These are phyloP conservation scores for Jaltomata sinuosa DNA, from an alignment of 257 asterid genomes.

Conservation along the genomic window DNA sequence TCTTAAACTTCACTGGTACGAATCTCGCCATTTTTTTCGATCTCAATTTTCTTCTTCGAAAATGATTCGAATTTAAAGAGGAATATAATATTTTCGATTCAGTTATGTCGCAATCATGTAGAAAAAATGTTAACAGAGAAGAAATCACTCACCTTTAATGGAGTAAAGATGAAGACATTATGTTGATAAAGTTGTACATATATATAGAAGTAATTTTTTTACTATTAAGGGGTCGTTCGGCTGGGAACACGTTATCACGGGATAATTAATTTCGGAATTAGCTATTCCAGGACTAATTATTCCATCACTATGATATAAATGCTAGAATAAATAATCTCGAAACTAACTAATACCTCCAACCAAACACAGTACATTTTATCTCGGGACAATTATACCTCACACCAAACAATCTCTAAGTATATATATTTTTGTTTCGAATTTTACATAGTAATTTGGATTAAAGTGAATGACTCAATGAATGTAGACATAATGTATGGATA, in stretches of 20 bases:
- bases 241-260: no score
- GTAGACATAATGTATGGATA: background rate
- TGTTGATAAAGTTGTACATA: background rate
- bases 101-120: background rate
- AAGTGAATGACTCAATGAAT: background rate
- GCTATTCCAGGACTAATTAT: no score
- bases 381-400: no score
- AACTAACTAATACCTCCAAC: no score
- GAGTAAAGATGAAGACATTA: slow-evolving; percentile 2
- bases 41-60: background rate
- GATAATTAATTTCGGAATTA: no score
- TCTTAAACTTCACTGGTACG: slow-evolving; percentile 35
- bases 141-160: background rate
- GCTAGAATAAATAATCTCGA: no score
- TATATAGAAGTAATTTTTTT: background rate
- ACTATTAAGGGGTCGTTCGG: no score
- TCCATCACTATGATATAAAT: no score
- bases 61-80: background rate
- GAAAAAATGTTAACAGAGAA: background rate
- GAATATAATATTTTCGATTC: background rate
- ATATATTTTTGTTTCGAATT: no score
- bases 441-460: background rate
- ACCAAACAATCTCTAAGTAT: no score
- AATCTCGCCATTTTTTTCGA: slow-evolving; percentile 26
- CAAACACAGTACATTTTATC: no score